These are phyloP conservation scores for Yamadazyma olivae DNA, from an alignment of 805 yeast genomes.

Conservation along the genomic window DNA sequence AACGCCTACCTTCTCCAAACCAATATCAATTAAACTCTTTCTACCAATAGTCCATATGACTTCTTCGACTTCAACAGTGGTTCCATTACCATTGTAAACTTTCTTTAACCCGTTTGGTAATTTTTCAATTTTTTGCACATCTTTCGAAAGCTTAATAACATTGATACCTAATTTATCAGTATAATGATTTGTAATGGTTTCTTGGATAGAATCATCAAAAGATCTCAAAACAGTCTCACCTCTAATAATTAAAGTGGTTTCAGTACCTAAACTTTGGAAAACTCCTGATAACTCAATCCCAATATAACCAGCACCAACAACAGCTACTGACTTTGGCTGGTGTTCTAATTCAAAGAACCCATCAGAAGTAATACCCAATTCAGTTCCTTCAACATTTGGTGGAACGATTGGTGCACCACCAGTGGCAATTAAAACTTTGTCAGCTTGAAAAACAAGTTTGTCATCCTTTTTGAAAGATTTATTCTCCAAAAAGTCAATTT, in stretches of 20 bases:
- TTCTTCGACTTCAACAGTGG: conserved; percentile 59
- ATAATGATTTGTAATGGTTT: conserved; percentile 77
- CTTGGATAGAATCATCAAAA: conserved; percentile 80
- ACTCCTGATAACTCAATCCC: conserved; percentile 96
- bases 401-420: conserved; percentile 88
- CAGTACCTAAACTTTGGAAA: conserved; percentile 81
- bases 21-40: conserved; percentile 68
- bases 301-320: conserved; percentile 98
- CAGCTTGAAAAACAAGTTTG: conserved; percentile 65
- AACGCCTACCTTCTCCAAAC: conserved; percentile 74
- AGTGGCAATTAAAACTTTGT: conserved; percentile 82
- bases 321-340: conserved; percentile 90
- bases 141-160: conserved; percentile 63
- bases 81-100: conserved; percentile 37
- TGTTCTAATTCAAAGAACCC: conserved; percentile 79
- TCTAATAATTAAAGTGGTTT: conserved; percentile 84
- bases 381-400: conserved; percentile 69
- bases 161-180: conserved; percentile 72
- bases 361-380: conserved; percentile 82
- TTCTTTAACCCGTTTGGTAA: conserved; percentile 31
- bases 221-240: conserved; percentile 87
- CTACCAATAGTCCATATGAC: conserved; percentile 96
- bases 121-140: conserved; percentile 37
- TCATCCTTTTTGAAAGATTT: conserved; percentile 44
- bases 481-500: conserved; percentile 30